Evolutionary conservation across 2,329 filamentous ascomycete genomes (phyloP).

Genomic region (Talaromyces sp.): DNA sequence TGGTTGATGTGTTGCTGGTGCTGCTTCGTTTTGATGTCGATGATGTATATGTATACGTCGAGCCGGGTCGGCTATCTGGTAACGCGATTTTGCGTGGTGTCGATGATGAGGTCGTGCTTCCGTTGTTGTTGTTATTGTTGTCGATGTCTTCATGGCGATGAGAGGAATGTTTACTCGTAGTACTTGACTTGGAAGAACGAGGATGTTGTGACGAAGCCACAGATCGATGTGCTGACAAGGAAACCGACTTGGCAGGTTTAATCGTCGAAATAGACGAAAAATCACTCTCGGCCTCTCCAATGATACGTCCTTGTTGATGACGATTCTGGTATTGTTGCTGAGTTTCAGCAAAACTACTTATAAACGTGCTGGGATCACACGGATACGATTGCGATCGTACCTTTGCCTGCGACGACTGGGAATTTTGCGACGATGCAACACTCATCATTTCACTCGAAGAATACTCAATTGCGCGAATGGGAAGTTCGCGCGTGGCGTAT

Average conservation of each 20-base stretch:
- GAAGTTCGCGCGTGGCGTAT: constrained; percentile 31
- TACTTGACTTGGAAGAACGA: background rate
- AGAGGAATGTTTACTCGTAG: background rate
- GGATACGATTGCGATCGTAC: constrained; percentile 22
- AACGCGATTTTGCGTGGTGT: constrained; percentile 33
- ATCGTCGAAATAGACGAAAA: constrained; percentile 35
- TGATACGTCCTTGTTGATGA: constrained; percentile 11
- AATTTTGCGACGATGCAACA: background rate
- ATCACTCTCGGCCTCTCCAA: constrained; percentile 25
- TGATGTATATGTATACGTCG: constrained; percentile 22
- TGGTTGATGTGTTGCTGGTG: constrained; percentile 9
- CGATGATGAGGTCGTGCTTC: constrained; percentile 26
- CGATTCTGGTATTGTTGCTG: constrained; percentile 7
- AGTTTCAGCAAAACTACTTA: constrained; percentile 38
- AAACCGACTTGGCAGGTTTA: constrained; percentile 28
- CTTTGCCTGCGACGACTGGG: constrained; percentile 15
- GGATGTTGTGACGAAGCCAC: background rate
- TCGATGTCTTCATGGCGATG: background rate
- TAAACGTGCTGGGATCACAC: constrained; percentile 36
- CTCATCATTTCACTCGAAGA: too few species aligned
- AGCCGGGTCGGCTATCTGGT: constrained; percentile 28
- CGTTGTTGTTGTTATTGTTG: constrained; percentile 13
- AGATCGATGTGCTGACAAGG: background rate
- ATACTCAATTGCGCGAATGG: constrained; percentile 39
- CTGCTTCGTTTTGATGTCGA: constrained; percentile 12